These are phyloP conservation scores for Naganishia liquefaciens DNA, from an alignment of 1,284 basidiomycete genomes.

Conservation along the genomic window DNA sequence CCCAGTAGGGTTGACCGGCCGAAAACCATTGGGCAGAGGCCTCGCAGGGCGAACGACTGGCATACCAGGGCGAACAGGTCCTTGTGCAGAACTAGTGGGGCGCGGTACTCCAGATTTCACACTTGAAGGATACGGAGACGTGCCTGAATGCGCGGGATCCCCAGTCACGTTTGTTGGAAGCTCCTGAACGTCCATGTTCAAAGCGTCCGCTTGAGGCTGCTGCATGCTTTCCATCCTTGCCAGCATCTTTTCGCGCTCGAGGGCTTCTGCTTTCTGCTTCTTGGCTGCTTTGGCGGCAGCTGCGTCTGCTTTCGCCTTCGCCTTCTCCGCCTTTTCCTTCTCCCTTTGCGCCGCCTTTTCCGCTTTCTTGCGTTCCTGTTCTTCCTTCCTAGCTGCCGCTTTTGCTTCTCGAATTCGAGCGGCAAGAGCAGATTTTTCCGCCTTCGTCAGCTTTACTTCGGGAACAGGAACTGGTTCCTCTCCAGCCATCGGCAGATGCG, in stretches of 20 bases:
- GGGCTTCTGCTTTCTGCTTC: slow-evolving; percentile 28
- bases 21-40: slow-evolving; percentile 14
- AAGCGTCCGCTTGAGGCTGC: slow-evolving; percentile 4
- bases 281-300: slow-evolving; percentile 33
- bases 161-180: not conserved
- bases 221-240: slow-evolving; percentile 24
- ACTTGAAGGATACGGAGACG: not conserved
- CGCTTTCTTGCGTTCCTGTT: slow-evolving; percentile 29
- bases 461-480: not conserved
- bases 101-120: slow-evolving; percentile 7
- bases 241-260: slow-evolving; percentile 14
- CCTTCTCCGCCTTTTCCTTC: slow-evolving; percentile 27
- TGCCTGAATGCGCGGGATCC: not conserved
- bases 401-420: slow-evolving; percentile 30
- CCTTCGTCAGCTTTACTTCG: slow-evolving; percentile 26
- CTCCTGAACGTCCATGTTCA: not conserved
- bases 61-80: slow-evolving; percentile 11
- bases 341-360: slow-evolving; percentile 28
- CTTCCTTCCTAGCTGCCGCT: slow-evolving; percentile 25
- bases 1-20: slow-evolving; percentile 20
- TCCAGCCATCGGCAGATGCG: slow-evolving; percentile 12
- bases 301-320: slow-evolving; percentile 32
- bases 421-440: slow-evolving; percentile 28
- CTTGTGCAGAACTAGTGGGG: not conserved
- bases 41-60: slow-evolving; percentile 24